Evolutionary conservation across 306 rosid species (phyloP).

Genomic region (Spatholobus suberectus): DNA sequence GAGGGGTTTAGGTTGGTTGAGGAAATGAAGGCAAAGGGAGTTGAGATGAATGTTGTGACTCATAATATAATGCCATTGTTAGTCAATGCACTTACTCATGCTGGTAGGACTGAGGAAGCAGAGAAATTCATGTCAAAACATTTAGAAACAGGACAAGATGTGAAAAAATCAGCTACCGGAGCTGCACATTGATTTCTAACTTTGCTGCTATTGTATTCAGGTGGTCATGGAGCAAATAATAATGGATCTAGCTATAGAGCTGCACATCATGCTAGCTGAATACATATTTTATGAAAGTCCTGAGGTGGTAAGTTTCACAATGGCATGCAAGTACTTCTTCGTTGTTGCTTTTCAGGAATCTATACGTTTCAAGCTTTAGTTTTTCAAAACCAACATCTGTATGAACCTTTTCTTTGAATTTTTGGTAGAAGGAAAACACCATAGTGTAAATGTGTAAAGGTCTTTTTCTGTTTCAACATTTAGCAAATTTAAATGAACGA

Average conservation of each 20-base stretch:
- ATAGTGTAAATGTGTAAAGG: not conserved
- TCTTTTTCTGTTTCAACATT: not conserved
- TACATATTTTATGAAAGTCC: constrained; percentile 67
- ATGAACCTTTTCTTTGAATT: not conserved
- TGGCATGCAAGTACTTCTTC: too few relatives aligned
- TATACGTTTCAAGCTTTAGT: not conserved
- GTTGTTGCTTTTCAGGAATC: not conserved
- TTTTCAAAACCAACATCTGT: not conserved
- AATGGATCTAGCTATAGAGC: constrained; percentile 84
- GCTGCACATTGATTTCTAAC: too few relatives aligned
- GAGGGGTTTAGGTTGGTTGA: constrained; percentile 64
- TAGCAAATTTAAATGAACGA: not conserved
- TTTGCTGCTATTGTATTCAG: constrained; percentile 50
- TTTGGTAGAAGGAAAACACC: not conserved
- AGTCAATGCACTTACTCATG: constrained; percentile 56
- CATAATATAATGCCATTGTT: constrained; percentile 70
- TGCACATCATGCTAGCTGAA: constrained; percentile 88
- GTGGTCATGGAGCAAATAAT: constrained; percentile 84
- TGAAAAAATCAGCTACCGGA: too few relatives aligned
- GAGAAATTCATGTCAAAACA: constrained; percentile 60
- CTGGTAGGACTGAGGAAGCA: constrained; percentile 72
- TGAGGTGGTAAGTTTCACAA: constrained; percentile 5
- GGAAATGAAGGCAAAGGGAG: constrained; percentile 69
- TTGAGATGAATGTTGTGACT: constrained; percentile 65
- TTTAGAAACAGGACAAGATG: constrained; percentile 54